phyloP scores from a whole-genome alignment of 2,329 filamentous ascomycete genomes.

The Chalaropsis thielavioides region DNA sequence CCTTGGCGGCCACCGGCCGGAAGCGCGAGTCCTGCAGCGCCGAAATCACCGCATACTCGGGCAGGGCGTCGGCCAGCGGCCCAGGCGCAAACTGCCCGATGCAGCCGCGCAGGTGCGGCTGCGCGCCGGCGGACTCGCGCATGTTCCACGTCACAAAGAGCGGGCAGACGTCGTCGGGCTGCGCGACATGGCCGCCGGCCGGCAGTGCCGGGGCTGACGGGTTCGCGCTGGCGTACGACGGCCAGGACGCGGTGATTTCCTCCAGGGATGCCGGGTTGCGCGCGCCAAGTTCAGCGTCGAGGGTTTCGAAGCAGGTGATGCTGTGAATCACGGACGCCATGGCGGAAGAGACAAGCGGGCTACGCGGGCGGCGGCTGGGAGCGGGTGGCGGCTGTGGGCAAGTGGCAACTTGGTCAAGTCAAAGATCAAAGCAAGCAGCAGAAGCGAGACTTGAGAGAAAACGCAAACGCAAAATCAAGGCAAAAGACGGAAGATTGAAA shows the following conservation, averaged over 20 bases:
- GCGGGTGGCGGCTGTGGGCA: neutral
- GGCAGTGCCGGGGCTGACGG: slow-evolving; percentile 18
- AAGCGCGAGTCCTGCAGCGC: slow-evolving; percentile 51
- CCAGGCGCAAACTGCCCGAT: slow-evolving; percentile 86
- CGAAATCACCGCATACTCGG: slow-evolving; percentile 71
- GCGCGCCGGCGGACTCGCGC: slow-evolving; percentile 25
- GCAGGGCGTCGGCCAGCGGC: slow-evolving; percentile 56
- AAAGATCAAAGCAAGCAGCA: too few species aligned
- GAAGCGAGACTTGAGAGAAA: too few species aligned
- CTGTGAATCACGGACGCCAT: slow-evolving; percentile 86
- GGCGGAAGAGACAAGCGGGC: slow-evolving; percentile 8
- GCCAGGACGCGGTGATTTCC: slow-evolving; percentile 54
- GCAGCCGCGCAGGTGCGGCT: slow-evolving; percentile 70
- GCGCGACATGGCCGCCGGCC: slow-evolving; percentile 20
- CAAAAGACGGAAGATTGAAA: neutral
- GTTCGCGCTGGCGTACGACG: slow-evolving; percentile 25
- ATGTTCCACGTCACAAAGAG: slow-evolving; percentile 22
- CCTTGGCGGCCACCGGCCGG: slow-evolving; percentile 36
- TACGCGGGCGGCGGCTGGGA: neutral
- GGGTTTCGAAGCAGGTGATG: slow-evolving; percentile 81
- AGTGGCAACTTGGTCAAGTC: too few species aligned
- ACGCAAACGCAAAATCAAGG: neutral
- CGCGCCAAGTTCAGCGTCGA: slow-evolving; percentile 59
- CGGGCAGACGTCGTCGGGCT: slow-evolving; percentile 26
- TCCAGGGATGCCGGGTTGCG: slow-evolving; percentile 52